phyloP scores from a whole-genome alignment of 805 yeast species.

The Metschnikowia borealis region DNA sequence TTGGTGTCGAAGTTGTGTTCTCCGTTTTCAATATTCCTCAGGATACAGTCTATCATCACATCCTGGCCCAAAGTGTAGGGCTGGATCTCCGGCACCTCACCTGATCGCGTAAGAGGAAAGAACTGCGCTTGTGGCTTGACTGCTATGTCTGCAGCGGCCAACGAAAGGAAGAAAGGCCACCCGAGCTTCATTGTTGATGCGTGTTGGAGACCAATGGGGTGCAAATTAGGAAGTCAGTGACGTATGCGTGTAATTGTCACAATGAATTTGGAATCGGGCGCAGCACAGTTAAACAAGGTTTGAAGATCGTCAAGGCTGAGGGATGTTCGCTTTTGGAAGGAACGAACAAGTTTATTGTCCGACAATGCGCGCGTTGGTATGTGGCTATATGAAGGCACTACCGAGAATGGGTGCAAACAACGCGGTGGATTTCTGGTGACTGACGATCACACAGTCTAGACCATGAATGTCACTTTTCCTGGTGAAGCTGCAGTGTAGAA shows the following conservation, averaged over 20 bases:
- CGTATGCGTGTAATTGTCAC: too few species aligned
- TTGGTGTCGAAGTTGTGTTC: constrained; percentile 68
- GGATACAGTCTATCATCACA: constrained; percentile 55
- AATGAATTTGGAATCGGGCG: not conserved
- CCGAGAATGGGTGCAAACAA: not conserved
- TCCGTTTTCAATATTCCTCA: constrained; percentile 68
- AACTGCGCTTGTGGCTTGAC: constrained; percentile 19
- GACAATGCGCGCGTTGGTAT: constrained; percentile 1
- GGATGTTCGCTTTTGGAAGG: not conserved
- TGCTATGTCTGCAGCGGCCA: constrained; percentile 2
- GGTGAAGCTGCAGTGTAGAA: not conserved
- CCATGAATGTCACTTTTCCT: too few species aligned
- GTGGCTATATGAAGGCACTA: not conserved
- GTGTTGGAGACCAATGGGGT: not conserved
- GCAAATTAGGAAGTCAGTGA: too few species aligned
- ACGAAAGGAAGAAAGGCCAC: not conserved
- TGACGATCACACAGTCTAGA: too few species aligned
- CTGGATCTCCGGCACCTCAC: constrained; percentile 33
- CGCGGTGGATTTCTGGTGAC: not conserved
- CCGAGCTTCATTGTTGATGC: not conserved
- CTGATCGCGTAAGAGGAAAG: constrained; percentile 36
- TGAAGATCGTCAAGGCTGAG: not conserved
- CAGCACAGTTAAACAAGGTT: not conserved
- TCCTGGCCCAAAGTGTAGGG: constrained; percentile 40
- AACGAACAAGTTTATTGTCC: not conserved